Evolutionary conservation across 78 protist genomes (phyloP).

Genomic region (Speleostelium caveatum): DNA sequence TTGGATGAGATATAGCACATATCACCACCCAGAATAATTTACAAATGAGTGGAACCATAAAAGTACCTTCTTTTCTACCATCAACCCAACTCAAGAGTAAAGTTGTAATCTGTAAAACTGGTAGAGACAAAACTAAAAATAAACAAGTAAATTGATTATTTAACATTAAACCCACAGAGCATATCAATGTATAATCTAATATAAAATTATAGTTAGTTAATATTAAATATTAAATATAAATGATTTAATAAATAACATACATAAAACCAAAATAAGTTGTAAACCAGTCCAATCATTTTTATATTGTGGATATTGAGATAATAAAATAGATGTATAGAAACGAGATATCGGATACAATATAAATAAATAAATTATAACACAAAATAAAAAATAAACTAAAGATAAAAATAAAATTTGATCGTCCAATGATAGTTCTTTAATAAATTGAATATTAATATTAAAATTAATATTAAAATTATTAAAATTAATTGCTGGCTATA

Average conservation of each 20-base stretch:
- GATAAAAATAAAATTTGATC: slow-evolving; percentile 41
- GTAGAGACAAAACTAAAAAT: slow-evolving; percentile 54
- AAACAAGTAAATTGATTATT: slow-evolving; percentile 74
- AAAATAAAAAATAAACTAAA: not conserved
- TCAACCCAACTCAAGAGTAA: not conserved
- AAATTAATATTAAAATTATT: no score
- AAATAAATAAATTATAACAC: slow-evolving; percentile 20
- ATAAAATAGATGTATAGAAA: not conserved
- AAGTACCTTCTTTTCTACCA: not conserved
- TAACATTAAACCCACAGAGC: slow-evolving; percentile 56
- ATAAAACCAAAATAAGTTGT: slow-evolving; percentile 24
- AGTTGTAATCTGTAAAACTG: slow-evolving; percentile 44
- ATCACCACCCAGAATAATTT: slow-evolving; percentile 44
- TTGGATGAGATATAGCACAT: slow-evolving; percentile 48
- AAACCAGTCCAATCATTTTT: slow-evolving; percentile 36
- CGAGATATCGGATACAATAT: slow-evolving; percentile 12
- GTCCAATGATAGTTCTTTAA: slow-evolving; percentile 8
- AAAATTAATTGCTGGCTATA: not conserved
- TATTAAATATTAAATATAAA: not conserved
- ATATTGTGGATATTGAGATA: not conserved
- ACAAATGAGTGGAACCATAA: not conserved
- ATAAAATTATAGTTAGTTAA: not conserved
- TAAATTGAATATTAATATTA: not conserved
- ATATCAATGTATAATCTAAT: slow-evolving; percentile 47
- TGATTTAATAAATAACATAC: slow-evolving; percentile 14